A percentile compares a stretch with the other conserved stretches of the same genome.
phyloP scores from a whole-genome alignment of 345 rosid genomes.

The Syzygium aqueum region DNA sequence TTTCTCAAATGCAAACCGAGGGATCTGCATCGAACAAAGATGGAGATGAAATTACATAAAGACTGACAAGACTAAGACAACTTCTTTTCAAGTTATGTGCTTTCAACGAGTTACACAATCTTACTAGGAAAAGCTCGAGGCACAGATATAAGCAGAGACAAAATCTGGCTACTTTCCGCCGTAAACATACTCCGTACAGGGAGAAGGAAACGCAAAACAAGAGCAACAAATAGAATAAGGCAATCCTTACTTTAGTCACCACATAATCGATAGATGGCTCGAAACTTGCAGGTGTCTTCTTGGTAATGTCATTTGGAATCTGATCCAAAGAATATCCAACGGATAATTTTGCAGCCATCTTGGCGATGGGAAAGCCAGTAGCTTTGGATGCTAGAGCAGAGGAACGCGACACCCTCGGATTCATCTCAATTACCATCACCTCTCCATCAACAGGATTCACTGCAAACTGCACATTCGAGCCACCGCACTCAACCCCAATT shows the following conservation, averaged over 20 bases:
- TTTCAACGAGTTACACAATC: not conserved
- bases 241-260: conserved; percentile 65
- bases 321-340: conserved; percentile 91
- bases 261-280: conserved; percentile 99
- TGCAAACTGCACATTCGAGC: conserved; percentile 96
- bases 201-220: not conserved
- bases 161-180: not conserved
- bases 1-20: conserved; percentile 95
- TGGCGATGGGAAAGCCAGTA: conserved; percentile 96
- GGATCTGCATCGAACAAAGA: conserved; percentile 50
- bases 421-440: conserved; percentile 99
- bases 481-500: conserved; percentile 99
- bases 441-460: conserved; percentile 95
- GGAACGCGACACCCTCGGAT: conserved; percentile 93
- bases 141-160: not conserved
- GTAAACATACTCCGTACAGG: not conserved
- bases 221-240: not conserved
- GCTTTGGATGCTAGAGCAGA: conserved; percentile 99
- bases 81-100: not conserved
- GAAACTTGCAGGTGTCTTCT: conserved; percentile 97
- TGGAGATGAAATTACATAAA: not conserved
- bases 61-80: not conserved
- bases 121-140: not conserved
- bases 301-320: conserved; percentile 96
- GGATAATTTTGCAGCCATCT: conserved; percentile 97